These are phyloP conservation scores for Talaromyces sp. DNA, from an alignment of 2,329 filamentous ascomycete genomes.

Conservation along the genomic window DNA sequence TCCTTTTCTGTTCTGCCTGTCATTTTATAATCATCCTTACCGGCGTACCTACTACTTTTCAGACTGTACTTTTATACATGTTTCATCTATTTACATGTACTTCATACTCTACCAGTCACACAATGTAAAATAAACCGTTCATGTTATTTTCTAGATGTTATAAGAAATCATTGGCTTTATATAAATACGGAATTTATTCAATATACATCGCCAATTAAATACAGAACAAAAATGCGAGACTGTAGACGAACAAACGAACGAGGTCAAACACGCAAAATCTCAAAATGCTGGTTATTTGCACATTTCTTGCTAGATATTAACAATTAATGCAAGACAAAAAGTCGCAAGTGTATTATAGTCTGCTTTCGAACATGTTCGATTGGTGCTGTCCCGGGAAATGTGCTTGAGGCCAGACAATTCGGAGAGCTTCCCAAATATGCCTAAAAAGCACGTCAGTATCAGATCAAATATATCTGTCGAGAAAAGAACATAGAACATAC, in stretches of 20 bases:
- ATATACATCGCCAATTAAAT: not conserved
- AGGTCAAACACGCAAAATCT: not conserved
- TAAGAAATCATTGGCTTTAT: not conserved
- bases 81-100: not conserved
- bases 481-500: slow-evolving; percentile 49
- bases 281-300: not conserved
- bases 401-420: slow-evolving; percentile 84
- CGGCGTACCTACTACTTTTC: not conserved
- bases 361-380: slow-evolving; percentile 69
- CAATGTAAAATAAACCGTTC: slow-evolving; percentile 1
- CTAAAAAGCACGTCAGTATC: slow-evolving; percentile 40
- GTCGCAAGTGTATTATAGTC: slow-evolving; percentile 51
- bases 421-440: slow-evolving; percentile 92
- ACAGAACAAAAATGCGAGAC: not conserved
- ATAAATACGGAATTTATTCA: not conserved
- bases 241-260: not conserved
- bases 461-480: slow-evolving; percentile 8
- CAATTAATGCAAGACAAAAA: not conserved
- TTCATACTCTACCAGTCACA: slow-evolving; percentile 4
- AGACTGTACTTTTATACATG: not conserved
- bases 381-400: slow-evolving; percentile 74
- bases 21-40: not conserved
- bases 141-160: not conserved
- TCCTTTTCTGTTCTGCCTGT: not conserved
- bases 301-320: not conserved